A percentile compares a stretch with the other conserved stretches of the same genome.
phyloP scores from a whole-genome alignment of 2,329 filamentous ascomycete genomes.

The Fusarium sp. region DNA sequence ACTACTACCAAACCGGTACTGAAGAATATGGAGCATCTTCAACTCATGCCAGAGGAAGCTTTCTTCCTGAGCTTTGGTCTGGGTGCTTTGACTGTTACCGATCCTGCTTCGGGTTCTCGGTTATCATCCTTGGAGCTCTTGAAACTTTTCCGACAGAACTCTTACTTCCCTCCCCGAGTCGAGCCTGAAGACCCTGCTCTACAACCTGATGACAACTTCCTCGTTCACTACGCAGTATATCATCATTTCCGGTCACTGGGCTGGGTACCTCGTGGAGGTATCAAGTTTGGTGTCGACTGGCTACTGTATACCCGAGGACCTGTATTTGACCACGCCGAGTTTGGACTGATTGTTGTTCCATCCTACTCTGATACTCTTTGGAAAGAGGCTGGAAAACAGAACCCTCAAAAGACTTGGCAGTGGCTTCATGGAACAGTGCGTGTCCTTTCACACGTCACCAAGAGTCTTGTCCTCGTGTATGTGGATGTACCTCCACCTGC shows the following conservation, averaged over 20 bases:
- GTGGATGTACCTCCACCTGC: conserved; percentile 86
- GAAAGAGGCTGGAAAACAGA: conserved; percentile 67
- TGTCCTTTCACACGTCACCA: conserved; percentile 89
- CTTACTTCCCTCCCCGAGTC: conserved; percentile 73
- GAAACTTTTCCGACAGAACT: conserved; percentile 75
- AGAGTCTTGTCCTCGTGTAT: conserved; percentile 90
- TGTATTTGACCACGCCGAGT: conserved; percentile 95
- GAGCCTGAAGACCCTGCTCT: conserved; percentile 58
- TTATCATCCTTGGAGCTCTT: conserved; percentile 72
- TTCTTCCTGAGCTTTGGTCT: conserved; percentile 90
- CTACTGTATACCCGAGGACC: conserved; percentile 94
- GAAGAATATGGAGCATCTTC: conserved; percentile 82
- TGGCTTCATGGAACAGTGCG: conserved; percentile 92
- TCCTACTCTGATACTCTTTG: conserved; percentile 83
- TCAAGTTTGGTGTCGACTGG: conserved; percentile 96
- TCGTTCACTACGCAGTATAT: conserved; percentile 89
- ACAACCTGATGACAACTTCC: conserved; percentile 83
- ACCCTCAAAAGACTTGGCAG: conserved; percentile 73
- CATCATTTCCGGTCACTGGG: conserved; percentile 96
- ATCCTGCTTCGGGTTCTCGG: conserved; percentile 59
- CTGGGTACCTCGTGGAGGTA: conserved; percentile 91
- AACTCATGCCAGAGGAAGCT: conserved; percentile 89
- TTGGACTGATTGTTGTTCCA: conserved; percentile 86
- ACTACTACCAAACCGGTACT: conserved; percentile 44
- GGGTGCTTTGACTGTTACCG: conserved; percentile 76